Evolutionary conservation across 1,284 basidiomycete genomes (phyloP).

Genomic region (Puccinia horiana): DNA sequence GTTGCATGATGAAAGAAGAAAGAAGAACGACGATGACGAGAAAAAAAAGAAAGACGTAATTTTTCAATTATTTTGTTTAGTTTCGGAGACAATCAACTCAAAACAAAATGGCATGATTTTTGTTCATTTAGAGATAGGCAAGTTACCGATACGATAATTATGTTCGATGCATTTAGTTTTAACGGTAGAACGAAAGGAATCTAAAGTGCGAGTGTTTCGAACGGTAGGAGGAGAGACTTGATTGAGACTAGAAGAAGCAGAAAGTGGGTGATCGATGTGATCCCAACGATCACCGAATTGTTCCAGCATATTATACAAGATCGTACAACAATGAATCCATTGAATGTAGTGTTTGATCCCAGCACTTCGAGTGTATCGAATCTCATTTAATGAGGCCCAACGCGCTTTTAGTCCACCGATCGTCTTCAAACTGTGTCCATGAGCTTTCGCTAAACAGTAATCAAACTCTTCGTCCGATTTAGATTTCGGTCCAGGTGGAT

Average conservation of each 20-base stretch:
- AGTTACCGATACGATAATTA: not conserved
- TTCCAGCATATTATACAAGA: constrained; percentile 9
- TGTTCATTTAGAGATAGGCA: not conserved
- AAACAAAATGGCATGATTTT: not conserved
- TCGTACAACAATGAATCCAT: constrained; percentile 20
- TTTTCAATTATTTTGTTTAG: too few relatives aligned
- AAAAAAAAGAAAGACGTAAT: too few relatives aligned
- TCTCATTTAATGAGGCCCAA: constrained; percentile 16
- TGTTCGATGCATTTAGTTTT: constrained; percentile 6
- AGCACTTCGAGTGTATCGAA: not conserved
- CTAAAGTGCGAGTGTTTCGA: not conserved
- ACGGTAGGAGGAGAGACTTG: not conserved
- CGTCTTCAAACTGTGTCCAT: constrained; percentile 2
- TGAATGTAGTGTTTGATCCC: not conserved
- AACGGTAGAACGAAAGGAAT: constrained; percentile 2
- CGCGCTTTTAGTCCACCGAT: not conserved
- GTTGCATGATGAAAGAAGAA: too few relatives aligned
- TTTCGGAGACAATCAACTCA: too few relatives aligned
- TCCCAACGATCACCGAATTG: constrained; percentile 9
- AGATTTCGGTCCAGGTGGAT: not conserved
- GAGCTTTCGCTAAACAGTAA: constrained; percentile 22
- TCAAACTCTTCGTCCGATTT: constrained; percentile 15
- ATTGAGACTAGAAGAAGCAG: not conserved
- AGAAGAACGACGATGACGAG: too few relatives aligned
- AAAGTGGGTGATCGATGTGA: not conserved